phyloP scores from a whole-genome alignment of 805 yeast genomes.

The Starmerella ratchasimensis region DNA sequence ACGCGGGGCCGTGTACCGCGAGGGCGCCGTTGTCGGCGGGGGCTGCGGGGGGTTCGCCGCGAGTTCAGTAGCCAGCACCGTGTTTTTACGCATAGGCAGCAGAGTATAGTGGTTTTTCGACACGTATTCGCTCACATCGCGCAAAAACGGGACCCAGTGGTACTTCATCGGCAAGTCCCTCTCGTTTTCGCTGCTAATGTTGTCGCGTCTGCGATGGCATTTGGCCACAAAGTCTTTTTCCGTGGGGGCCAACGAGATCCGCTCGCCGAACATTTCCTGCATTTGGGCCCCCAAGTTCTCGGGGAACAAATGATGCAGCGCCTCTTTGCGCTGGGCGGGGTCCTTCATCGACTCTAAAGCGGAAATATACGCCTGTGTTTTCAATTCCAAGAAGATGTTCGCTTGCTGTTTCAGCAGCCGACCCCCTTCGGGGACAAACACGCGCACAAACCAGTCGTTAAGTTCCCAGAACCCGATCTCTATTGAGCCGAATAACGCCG shows the following conservation, averaged over 20 bases:
- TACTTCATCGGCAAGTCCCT: conserved; percentile 53
- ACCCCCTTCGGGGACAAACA: conserved; percentile 62
- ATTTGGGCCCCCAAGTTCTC: conserved; percentile 36
- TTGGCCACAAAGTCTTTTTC: conserved; percentile 68
- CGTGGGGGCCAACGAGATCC: conserved; percentile 43
- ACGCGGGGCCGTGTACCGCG: too few relatives aligned
- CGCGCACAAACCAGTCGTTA: conserved; percentile 71
- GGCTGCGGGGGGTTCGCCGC: background rate
- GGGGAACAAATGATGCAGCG: conserved; percentile 68
- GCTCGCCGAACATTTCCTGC: conserved; percentile 18
- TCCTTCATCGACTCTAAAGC: conserved; percentile 43
- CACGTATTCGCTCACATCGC: conserved; percentile 65
- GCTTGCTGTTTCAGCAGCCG: conserved; percentile 71
- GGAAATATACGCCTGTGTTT: conserved; percentile 89
- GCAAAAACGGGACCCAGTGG: conserved; percentile 75
- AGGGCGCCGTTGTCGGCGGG: too few relatives aligned
- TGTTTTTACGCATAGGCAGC: conserved; percentile 11
- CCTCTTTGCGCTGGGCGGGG: conserved; percentile 47
- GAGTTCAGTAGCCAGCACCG: background rate
- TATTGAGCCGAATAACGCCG: conserved; percentile 73
- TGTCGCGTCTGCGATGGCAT: conserved; percentile 57
- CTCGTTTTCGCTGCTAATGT: conserved; percentile 34
- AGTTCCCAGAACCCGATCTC: conserved; percentile 80
- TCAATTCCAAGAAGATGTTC: conserved; percentile 64
- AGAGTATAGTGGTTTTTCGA: conserved; percentile 35